These are phyloP conservation scores for Calonectria pauciramosa DNA, from an alignment of 2,329 filamentous ascomycete species.

Conservation along the genomic window DNA sequence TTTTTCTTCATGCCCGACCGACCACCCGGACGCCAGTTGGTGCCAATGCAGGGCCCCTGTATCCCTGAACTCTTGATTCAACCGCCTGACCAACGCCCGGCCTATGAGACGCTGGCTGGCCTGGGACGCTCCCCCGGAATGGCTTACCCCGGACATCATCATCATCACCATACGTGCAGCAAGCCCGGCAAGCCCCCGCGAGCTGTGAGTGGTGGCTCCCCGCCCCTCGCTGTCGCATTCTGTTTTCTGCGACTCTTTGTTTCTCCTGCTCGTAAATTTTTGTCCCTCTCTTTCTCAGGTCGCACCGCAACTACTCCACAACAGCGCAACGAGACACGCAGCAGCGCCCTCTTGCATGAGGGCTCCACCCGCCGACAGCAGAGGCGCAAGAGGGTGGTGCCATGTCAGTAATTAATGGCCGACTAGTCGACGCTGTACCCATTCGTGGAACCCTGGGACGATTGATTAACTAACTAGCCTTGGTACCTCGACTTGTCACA, in stretches of 20 bases:
- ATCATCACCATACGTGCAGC: slow-evolving; percentile 26
- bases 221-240: neutral
- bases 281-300: neutral
- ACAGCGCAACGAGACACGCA: neutral
- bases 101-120: slow-evolving; percentile 35
- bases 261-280: neutral
- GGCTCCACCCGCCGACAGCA: neutral
- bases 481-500: neutral
- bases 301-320: neutral
- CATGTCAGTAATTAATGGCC: neutral
- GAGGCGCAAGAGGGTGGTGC: neutral
- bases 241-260: neutral
- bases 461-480: neutral
- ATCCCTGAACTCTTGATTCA: slow-evolving; percentile 45
- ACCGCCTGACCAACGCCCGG: slow-evolving; percentile 43
- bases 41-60: slow-evolving; percentile 27
- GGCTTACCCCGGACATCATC: slow-evolving; percentile 40
- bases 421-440: neutral
- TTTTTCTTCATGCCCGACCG: slow-evolving; percentile 38
- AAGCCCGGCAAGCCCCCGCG: slow-evolving; percentile 5
- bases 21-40: neutral
- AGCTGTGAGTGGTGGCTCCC: neutral
- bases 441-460: neutral
- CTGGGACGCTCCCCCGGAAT: slow-evolving; percentile 32
- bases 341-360: neutral